Evolutionary conservation across 2,329 filamentous ascomycete genomes (phyloP), one percentile per base, ranked within the genome.

Genomic region (Westerdykella sp.): DNA sequence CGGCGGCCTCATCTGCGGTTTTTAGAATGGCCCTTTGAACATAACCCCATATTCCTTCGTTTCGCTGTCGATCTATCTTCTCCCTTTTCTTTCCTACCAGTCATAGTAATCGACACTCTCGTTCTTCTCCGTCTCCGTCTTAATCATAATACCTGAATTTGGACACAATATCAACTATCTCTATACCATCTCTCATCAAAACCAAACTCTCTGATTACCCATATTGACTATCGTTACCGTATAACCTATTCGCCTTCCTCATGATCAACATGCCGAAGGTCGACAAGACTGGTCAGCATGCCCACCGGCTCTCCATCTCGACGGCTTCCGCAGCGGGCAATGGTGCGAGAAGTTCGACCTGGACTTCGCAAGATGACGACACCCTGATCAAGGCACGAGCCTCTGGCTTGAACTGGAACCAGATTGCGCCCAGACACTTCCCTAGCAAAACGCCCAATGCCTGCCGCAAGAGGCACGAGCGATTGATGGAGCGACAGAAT

Each of bases 381-480:
- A 79, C 79, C 31, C 77, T 95, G 35, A 73, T 91, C 49, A 70
- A 73, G 35, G 85, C 87, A 13, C 79, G 88, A 41, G 79, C 83
- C 38, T 79, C 83, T 57, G 85, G 85, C 18, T 76, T 89, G 63
- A 91, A 90, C 68, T 95, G 88, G 88, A 78, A 79, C 42, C 83
- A 87, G 56, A 93, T 94, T 60, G 83, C 88, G 56, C 74, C 75
- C 48, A 79, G 76, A 48, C 80, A 87, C 68, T 95, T 95, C 63
- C 84, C 83, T 1, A 75, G 69, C 63, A 95, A 95, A 72, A 76
- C 76, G 11, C 69, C 84, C 45, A 93, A 93, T 63, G 89, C 89
- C 14, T 95, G 88, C 69, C 85, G 88, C 51, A 95, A 95, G 71
- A 80, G 88, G 43, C 87, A 94, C 58, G 88, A 95, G 69, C 78